phyloP scores from a whole-genome alignment of 1,284 basidiomycete genomes.

The Golubevia sp. region DNA sequence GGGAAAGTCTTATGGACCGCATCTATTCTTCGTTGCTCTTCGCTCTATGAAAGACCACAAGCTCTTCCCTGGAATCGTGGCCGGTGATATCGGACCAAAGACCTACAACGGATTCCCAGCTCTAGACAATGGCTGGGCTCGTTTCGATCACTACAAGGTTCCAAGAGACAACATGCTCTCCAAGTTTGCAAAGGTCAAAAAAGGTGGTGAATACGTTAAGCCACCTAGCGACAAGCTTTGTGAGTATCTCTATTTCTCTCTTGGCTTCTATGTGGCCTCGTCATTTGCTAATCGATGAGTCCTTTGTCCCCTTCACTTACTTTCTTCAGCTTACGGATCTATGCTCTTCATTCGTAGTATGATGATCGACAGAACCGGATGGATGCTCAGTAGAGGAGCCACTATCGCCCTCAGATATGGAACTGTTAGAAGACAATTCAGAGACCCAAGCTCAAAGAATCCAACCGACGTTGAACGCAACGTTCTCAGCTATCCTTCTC shows the following conservation, averaged over 20 bases:
- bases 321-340: not conserved
- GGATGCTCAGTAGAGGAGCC: constrained; percentile 44
- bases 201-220: constrained; percentile 49
- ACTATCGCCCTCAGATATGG: constrained; percentile 50
- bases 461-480: constrained; percentile 21
- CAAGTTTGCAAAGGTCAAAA: constrained; percentile 44
- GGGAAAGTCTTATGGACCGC: constrained; percentile 44
- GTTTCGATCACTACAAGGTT: constrained; percentile 46
- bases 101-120: constrained; percentile 68
- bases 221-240: constrained; percentile 42
- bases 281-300: constrained; percentile 30
- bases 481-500: constrained; percentile 21
- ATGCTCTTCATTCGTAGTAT: constrained; percentile 56
- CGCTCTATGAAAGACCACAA: constrained; percentile 67
- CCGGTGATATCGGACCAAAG: constrained; percentile 74
- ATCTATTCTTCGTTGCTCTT: constrained; percentile 46
- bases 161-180: constrained; percentile 47
- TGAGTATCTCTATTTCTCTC: too few relatives aligned
- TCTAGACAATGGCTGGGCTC: constrained; percentile 72
- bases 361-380: constrained; percentile 52
- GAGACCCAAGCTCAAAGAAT: constrained; percentile 29
- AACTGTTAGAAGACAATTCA: constrained; percentile 42
- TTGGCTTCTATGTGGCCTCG: too few relatives aligned
- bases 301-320: not conserved
- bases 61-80: constrained; percentile 69